Evolutionary conservation across 2,329 filamentous ascomycete species (phyloP).

Genomic region (Fusarium tupiense): DNA sequence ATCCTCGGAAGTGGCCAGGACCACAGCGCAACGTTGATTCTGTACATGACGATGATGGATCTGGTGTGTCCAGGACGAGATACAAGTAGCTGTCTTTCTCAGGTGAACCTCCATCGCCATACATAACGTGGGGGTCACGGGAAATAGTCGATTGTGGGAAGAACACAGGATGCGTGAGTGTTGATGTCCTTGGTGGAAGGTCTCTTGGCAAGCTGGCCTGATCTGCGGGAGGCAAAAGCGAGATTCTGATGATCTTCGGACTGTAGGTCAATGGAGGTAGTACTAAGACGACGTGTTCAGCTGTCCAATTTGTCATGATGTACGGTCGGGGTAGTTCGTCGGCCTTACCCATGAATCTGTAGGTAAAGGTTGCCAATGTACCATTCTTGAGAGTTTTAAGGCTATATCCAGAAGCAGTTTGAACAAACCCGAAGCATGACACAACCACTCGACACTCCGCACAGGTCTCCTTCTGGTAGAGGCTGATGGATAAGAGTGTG

Average conservation of each 20-base stretch:
- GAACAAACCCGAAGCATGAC: not conserved
- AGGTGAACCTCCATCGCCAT: not conserved
- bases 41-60: not conserved
- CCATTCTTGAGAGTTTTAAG: not conserved
- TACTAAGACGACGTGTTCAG: not conserved
- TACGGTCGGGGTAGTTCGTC: not conserved
- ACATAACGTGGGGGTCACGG: not conserved
- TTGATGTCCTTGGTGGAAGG: not conserved
- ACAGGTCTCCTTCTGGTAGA: not conserved
- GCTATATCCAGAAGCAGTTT: not conserved
- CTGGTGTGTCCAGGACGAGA: not conserved
- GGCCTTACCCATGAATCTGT: not conserved
- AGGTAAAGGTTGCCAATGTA: not conserved
- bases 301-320: not conserved
- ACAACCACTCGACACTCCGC: not conserved
- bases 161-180: not conserved
- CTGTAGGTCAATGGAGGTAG: not conserved
- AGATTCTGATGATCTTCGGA: not conserved
- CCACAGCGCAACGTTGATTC: not conserved
- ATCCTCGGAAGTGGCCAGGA: not conserved
- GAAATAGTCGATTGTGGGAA: not conserved
- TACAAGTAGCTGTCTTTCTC: not conserved
- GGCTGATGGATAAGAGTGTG: not conserved
- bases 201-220: rapidly evolving
- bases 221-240: rapidly evolving